Evolutionary conservation across 805 yeast genomes (phyloP), one percentile per base, ranked within the genome.

Genomic region (Zygosaccharomyces siamensis): DNA sequence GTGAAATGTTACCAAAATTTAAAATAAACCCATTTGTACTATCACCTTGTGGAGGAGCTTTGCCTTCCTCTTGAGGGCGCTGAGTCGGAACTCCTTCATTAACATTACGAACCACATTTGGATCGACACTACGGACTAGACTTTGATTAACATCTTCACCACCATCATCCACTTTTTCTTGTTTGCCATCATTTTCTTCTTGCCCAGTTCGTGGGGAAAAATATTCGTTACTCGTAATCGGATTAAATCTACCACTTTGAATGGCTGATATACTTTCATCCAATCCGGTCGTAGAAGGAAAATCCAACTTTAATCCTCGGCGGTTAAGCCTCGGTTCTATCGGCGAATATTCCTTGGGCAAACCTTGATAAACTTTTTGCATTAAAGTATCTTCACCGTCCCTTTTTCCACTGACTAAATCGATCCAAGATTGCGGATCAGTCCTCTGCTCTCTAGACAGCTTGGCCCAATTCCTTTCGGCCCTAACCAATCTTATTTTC

Each of bases 381-480:
- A 52, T 49, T 27, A 52, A 30, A 11, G 55, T 49, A 33, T 52
- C 55, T 16, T 52, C 48, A 11, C 53, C 52, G 39, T 59, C 64
- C 39, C 55, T 54, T 24, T 61, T 46, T 2, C 60, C 65, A 45
- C 56, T 59, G 45, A 55, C 60, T n/a, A 62, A 46, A 47, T 58
- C 60, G 14, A 54, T 57, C 51, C 57, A 56, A 43, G 45, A 52
- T 28, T 54, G 54, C 7, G 62, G 61, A 45, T 61, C 54, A 40
- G 48, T 50, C 51, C 50, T 59, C 23, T 58, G 58, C 26, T 54
- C 49, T 1, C 51, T 46, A 10, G 59, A 43, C 12, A 62, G 36
- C 41, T 55, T 54, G 2, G 57, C 45, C 67, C 65, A 62, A 11
- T 53, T 54, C 41, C 60, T 53, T 30, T 59, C 59, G n/a, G 56